These are phyloP conservation scores for Lentinula guzmanii DNA, from an alignment of 768 basidiomycete species.

Conservation along the genomic window DNA sequence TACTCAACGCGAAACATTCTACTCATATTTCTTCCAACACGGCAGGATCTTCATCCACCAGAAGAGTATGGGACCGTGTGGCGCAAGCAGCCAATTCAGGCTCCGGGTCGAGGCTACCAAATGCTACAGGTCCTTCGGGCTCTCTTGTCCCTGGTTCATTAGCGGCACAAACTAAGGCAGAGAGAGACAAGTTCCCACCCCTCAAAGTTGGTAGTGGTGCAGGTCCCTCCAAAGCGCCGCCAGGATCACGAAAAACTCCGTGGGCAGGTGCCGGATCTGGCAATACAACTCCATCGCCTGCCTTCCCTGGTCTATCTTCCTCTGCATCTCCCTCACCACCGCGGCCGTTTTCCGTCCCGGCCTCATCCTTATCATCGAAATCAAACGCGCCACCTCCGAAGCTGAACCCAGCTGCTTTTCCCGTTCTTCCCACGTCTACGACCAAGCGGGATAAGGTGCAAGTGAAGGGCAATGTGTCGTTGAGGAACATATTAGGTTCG, in stretches of 20 bases:
- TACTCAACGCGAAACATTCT: constrained; percentile 77
- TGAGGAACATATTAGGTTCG: constrained; percentile 63
- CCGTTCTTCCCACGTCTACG: constrained; percentile 52
- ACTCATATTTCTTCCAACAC: constrained; percentile 47
- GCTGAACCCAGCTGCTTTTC: constrained; percentile 57
- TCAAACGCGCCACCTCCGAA: constrained; percentile 30
- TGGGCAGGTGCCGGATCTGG: constrained; percentile 44
- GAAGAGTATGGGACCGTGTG: constrained; percentile 78
- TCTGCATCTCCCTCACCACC: constrained; percentile 20
- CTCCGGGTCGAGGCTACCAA: constrained; percentile 24
- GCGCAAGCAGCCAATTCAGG: constrained; percentile 64
- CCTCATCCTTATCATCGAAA: constrained; percentile 9
- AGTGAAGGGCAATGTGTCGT: constrained; percentile 58
- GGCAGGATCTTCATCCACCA: constrained; percentile 21
- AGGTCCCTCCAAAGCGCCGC: not conserved
- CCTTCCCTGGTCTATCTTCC: constrained; percentile 5
- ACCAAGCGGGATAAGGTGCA: constrained; percentile 33
- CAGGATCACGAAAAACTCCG: constrained; percentile 41
- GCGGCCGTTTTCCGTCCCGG: constrained; percentile 14
- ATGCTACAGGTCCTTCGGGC: constrained; percentile 13
- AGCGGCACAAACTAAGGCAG: not conserved
- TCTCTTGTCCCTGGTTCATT: constrained; percentile 22
- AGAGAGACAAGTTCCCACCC: not conserved
- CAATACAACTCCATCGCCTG: constrained; percentile 9
- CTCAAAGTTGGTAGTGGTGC: not conserved